Evolutionary conservation across 2,329 filamentous ascomycete genomes (phyloP), one percentile per base, ranked within the genome.

Genomic region (Fragosphaeria purpurea): DNA sequence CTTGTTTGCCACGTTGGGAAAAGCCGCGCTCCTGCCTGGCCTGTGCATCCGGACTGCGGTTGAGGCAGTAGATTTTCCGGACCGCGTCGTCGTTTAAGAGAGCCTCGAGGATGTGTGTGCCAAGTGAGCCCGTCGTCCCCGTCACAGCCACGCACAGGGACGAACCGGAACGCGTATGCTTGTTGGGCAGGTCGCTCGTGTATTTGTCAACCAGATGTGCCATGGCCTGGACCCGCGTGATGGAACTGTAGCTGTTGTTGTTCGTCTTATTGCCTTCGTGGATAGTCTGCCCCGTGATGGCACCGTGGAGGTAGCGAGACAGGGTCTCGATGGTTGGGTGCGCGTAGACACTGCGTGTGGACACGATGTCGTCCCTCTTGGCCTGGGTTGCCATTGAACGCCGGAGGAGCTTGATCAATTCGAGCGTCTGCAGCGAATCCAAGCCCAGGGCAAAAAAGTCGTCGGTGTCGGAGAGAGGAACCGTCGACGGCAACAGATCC

Each of bases 41-140:
- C 12, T 64, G 65, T 1, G 68, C 69, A 34, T 75, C 69, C 3
- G 62, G 61, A 11, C 63, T 61, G 13, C 74, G 66, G 58, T 77
- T 77, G 11, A 77, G 63, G 49, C 72, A 76, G 48, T 73, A 64
- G 30, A 77, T 58, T 53, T 68, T 71, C 13, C n/a, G 12, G 39
- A 47, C 39, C 1, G 46, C 4, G 0, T 66, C 61, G 32, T 61
- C 61, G 9, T 51, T 53, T 1, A 66, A 54, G 13, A 73, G 59
- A 13, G 60, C 43, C 47, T 72, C 61, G 4, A 77, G 63, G 39
- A 76, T 61, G 57, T 76, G 74, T 3, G 66, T 70, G 0, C 74
- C 74, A n/a, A 77, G 56, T 7, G 69, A 71, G 7, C 74, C 74
- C 0, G 74, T 77, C 6, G 68, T 71, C 9, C 72, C 74, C 0